These are phyloP conservation scores for Glomus cerebriforme DNA, from an alignment of 192 early-diverging fungal genomes.

Conservation along the genomic window DNA sequence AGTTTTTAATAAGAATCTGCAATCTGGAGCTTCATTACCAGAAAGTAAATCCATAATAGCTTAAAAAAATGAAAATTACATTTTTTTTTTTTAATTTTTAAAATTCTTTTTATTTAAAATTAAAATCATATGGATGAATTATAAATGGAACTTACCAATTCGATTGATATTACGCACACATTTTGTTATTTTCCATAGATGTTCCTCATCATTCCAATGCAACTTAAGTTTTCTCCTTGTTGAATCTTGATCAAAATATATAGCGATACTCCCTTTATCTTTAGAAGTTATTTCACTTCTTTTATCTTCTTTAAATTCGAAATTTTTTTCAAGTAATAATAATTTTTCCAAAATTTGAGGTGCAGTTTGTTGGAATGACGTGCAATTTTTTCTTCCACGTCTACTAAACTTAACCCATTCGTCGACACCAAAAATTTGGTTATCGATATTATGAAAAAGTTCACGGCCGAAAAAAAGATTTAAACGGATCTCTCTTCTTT, in stretches of 20 bases:
- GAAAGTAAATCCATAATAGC: constrained; percentile 24
- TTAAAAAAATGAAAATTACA: background rate
- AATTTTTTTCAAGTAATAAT: background rate
- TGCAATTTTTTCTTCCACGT: background rate
- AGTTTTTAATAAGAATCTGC: constrained; percentile 20
- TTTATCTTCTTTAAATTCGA: background rate
- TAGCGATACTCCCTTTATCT: constrained; percentile 11
- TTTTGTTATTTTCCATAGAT: constrained; percentile 18
- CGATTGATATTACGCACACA: background rate
- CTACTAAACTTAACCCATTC: constrained; percentile 2
- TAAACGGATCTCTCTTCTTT: constrained; percentile 3
- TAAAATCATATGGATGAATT: background rate
- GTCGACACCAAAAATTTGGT: background rate
- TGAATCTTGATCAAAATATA: background rate
- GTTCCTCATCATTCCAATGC: constrained; percentile 7
- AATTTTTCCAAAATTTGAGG: constrained; percentile 12
- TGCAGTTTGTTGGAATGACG: constrained; percentile 15
- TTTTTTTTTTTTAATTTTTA: background rate
- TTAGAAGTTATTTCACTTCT: background rate
- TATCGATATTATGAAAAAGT: background rate
- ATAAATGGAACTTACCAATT: background rate
- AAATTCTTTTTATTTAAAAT: no score
- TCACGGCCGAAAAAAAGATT: constrained; percentile 15
- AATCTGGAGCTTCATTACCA: constrained; percentile 3
- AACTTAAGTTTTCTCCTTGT: constrained; percentile 18